A percentile compares a stretch with the other conserved stretches of the same genome.
Conservation (phyloP, 148 eudicot genomes). For the Chenopodium formosanum region DNA sequence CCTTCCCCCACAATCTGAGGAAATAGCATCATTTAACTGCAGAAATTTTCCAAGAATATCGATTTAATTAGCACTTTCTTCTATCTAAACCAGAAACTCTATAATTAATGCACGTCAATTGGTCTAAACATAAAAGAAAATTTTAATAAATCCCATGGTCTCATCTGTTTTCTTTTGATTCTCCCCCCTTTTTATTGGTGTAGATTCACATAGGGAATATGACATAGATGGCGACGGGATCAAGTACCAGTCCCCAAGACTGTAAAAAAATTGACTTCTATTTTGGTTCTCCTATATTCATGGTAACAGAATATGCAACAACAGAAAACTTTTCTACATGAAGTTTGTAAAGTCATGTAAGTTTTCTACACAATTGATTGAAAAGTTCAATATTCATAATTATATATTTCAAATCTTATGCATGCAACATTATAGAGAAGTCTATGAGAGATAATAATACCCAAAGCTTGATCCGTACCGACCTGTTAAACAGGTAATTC, state of each 20-base stretch:
- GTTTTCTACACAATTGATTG: neutral
- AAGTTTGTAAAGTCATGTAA: neutral
- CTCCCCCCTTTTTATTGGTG: no score
- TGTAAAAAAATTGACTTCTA: no score
- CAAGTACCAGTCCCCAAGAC: no score
- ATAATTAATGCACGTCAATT: neutral
- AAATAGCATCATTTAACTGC: constrained; percentile 67
- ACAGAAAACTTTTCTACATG: no score
- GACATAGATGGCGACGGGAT: no score
- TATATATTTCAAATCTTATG: neutral
- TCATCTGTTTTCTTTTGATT: neutral
- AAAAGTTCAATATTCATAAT: neutral
- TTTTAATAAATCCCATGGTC: neutral
- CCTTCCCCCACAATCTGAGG: constrained; percentile 56
- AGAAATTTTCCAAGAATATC: constrained; percentile 13
- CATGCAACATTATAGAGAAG: neutral
- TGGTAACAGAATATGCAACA: neutral
- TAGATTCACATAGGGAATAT: no score
- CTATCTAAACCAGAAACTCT: neutral
- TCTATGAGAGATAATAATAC: neutral
- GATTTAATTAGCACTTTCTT: constrained; percentile 15
- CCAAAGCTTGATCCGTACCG: neutral
- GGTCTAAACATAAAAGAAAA: neutral
- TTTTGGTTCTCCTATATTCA: neutral
- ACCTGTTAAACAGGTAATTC: neutral